Evolutionary conservation across 192 early-diverging fungal species (phyloP).

Genomic region (Entophlyctis luteolus): DNA sequence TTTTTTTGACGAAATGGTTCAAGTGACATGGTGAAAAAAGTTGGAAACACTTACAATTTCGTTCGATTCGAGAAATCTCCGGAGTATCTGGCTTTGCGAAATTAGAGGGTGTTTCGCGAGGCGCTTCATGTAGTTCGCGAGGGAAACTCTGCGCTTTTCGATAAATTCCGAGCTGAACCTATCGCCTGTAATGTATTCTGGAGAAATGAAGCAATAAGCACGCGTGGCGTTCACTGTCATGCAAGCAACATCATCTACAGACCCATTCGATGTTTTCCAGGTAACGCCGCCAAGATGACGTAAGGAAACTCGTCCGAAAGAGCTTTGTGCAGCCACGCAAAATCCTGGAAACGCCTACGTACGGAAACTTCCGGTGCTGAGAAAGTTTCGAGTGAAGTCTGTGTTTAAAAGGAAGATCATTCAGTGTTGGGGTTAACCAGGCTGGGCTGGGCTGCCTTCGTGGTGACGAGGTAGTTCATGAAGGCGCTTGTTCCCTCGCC

Average conservation of each 20-base stretch:
- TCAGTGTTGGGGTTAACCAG: background rate
- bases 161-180: slow-evolving; percentile 91
- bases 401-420: background rate
- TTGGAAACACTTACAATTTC: slow-evolving; percentile 39
- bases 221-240: background rate
- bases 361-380: slow-evolving; percentile 55
- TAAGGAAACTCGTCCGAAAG: slow-evolving; percentile 72
- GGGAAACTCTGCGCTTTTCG: slow-evolving; percentile 63
- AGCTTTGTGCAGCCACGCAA: slow-evolving; percentile 79
- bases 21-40: background rate
- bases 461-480: slow-evolving; percentile 80
- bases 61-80: slow-evolving; percentile 78
- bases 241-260: slow-evolving; percentile 4
- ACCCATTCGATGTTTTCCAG: slow-evolving; percentile 87
- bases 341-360: slow-evolving; percentile 90
- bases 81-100: slow-evolving; percentile 63
- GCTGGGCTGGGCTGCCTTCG: slow-evolving; percentile 53
- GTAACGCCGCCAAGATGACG: slow-evolving; percentile 82
- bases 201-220: background rate
- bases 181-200: slow-evolving; percentile 94
- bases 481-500: slow-evolving; percentile 80
- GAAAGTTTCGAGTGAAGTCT: slow-evolving; percentile 65
- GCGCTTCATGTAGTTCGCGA: slow-evolving; percentile 83
- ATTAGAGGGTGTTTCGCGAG: slow-evolving; percentile 77
- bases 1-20: background rate